A percentile compares a stretch with the other conserved stretches of the same genome.
Conservation (phyloP, 2,329 filamentous ascomycete species). For the Fusarium miscanthi region DNA sequence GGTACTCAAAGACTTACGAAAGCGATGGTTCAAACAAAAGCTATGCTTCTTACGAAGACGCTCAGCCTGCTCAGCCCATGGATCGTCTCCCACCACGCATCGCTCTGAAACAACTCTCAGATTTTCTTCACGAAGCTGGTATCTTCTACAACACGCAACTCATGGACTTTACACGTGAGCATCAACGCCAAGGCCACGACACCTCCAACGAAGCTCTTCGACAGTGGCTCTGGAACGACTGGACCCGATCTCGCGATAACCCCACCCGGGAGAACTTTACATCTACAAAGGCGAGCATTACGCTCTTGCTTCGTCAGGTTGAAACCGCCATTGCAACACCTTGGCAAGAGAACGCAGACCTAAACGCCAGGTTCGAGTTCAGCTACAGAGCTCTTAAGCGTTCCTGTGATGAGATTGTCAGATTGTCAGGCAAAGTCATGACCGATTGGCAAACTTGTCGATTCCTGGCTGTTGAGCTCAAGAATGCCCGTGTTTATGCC, state of each 20-base stretch:
- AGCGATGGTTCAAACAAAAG: constrained; percentile 3
- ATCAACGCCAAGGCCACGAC: constrained; percentile 10
- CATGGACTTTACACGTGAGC: constrained; percentile 12
- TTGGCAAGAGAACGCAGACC: constrained; percentile 15
- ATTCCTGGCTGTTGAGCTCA: constrained; percentile 29
- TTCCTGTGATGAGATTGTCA: constrained; percentile 15
- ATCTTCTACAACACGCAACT: constrained; percentile 25
- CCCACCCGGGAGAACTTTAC: constrained; percentile 12
- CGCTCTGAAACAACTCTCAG: constrained; percentile 29
- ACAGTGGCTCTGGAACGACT: constrained; percentile 28
- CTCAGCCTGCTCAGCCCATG: background rate
- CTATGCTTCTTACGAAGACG: constrained; percentile 7
- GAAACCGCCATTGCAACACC: constrained; percentile 11
- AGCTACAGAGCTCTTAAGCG: constrained; percentile 1
- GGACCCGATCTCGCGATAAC: constrained; percentile 8
- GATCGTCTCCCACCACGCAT: constrained; percentile 31
- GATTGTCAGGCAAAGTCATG: constrained; percentile 19
- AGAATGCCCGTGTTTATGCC: constrained; percentile 23
- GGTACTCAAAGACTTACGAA: constrained; percentile 1
- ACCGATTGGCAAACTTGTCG: constrained; percentile 29
- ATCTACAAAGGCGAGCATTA: constrained; percentile 22
- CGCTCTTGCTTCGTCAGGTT: constrained; percentile 16
- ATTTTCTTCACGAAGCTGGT: constrained; percentile 12
- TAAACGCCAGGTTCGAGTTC: constrained; percentile 15
- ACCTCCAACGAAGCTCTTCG: constrained; percentile 15